Evolutionary conservation across 768 basidiomycete genomes (phyloP).

Genomic region (Daedaleopsis sinensis): DNA sequence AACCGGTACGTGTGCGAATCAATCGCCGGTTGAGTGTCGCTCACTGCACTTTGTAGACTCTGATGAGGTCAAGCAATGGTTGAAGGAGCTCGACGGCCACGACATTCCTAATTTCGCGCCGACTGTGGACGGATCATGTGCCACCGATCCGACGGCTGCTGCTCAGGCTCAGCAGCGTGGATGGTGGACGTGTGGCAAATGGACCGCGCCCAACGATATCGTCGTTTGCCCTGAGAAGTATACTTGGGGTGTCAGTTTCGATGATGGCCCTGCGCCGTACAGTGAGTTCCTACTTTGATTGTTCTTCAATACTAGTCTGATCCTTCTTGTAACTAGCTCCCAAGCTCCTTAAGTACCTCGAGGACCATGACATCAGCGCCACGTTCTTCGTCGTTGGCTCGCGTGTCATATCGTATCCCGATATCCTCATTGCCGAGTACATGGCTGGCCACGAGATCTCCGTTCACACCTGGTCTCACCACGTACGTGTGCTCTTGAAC

Average conservation of each 20-base stretch:
- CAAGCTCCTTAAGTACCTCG: conserved; percentile 73
- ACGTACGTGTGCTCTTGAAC: no score
- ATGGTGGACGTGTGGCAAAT: conserved; percentile 92
- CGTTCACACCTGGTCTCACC: conserved; percentile 93
- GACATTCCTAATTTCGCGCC: conserved; percentile 67
- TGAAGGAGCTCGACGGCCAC: conserved; percentile 73
- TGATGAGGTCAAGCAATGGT: conserved; percentile 68
- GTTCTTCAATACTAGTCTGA: not conserved
- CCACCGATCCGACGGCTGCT: conserved; percentile 55
- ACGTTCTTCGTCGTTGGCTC: conserved; percentile 95
- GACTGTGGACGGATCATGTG: conserved; percentile 73
- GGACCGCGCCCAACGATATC: conserved; percentile 62
- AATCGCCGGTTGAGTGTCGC: not conserved
- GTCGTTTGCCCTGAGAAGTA: conserved; percentile 65
- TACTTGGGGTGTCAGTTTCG: conserved; percentile 84
- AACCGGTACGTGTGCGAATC: conserved; percentile 45
- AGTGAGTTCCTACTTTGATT: conserved; percentile 51
- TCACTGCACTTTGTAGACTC: conserved; percentile 42
- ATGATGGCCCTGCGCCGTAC: conserved; percentile 86
- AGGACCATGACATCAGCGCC: conserved; percentile 61
- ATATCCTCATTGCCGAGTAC: conserved; percentile 77
- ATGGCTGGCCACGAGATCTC: conserved; percentile 80
- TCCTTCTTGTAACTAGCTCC: conserved; percentile 32
- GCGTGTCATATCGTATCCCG: conserved; percentile 78
- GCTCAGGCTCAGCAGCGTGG: conserved; percentile 63